Evolutionary conservation across 1,139 yeast species (phyloP), one percentile per base, ranked within the genome.

Genomic region (Tardiomyces depauwii): DNA sequence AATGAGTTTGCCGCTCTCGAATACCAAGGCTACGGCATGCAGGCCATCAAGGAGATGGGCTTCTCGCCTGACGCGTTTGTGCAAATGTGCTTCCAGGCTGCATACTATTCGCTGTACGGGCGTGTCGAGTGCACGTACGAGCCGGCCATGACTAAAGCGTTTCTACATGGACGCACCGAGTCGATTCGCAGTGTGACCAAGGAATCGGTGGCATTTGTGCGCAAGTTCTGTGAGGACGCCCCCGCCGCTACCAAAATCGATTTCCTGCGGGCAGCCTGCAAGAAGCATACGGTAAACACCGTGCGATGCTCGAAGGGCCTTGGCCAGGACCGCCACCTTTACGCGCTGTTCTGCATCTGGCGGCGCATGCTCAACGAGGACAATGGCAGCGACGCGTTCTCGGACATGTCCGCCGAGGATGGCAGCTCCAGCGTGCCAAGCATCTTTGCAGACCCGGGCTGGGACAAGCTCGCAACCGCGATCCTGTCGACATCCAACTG

Each of bases 61-160:
- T 82, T 80, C 62, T 84, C 95, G 5, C 96, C 96, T 0, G 96
- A 88, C 70, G 96, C 96, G 0, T 88, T 84, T 65, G 83, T 84
- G 42, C 96, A 88, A 65, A 87, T 88, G 93, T 84, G 89, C 18
- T 87, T 87, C 71, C 96, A 88, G 64, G 87, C 93, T 3, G 87
- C 95, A 11, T 88, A 87, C 64, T 88, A 86, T 61, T 93, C 95
- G 0, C 73, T 88, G 45, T 88, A 88, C 61, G 96, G 96, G 42
- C 84, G 84, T 59, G 93, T 87, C 40, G 96, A 87, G 62, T 85
- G 94, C 55, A 86, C 95, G 13, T 88, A 88, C 63, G 96, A 88
- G 66, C 96, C 96, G 2, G 95, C 95, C 12, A 88, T 88, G 96
- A 88, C 96, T 1, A 88, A 88, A 63, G 72, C 72, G 49, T 88